phyloP scores from a whole-genome alignment of 768 basidiomycete genomes.

The Lactarius indigo region DNA sequence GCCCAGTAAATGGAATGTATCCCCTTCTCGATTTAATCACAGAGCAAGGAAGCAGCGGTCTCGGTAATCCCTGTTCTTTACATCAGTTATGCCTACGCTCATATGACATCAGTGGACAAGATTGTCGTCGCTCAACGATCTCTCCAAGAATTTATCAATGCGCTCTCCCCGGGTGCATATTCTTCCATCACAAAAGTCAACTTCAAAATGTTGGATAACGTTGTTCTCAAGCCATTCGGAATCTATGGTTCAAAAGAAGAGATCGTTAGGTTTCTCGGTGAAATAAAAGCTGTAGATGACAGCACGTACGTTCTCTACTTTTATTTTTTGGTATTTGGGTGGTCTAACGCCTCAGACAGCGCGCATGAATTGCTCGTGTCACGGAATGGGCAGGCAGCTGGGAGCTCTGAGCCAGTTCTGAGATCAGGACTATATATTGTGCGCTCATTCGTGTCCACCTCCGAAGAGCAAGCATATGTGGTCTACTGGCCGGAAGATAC shows the following conservation, averaged over 20 bases:
- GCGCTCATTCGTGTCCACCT: slow-evolving; percentile 20
- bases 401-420: slow-evolving; percentile 31
- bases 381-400: slow-evolving; percentile 9
- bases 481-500: slow-evolving; percentile 61
- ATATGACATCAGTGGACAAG: slow-evolving; percentile 48
- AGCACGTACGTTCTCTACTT: slow-evolving; percentile 41
- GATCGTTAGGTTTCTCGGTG: slow-evolving; percentile 45
- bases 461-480: slow-evolving; percentile 39
- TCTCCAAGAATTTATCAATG: slow-evolving; percentile 46
- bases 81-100: background rate
- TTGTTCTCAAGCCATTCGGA: slow-evolving; percentile 47
- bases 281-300: slow-evolving; percentile 37
- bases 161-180: slow-evolving; percentile 49
- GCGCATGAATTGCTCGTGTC: slow-evolving; percentile 24
- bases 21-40: slow-evolving; percentile 51
- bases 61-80: slow-evolving; percentile 41
- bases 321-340: background rate
- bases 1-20: slow-evolving; percentile 44
- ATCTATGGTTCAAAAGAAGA: slow-evolving; percentile 54
- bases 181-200: slow-evolving; percentile 51
- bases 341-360: slow-evolving; percentile 13
- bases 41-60: slow-evolving; percentile 47
- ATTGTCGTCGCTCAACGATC: slow-evolving; percentile 55
- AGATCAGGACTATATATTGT: slow-evolving; percentile 51
- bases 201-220: slow-evolving; percentile 48